Percentiles rank a stretch among this genome's conserved stretches.
Evolutionary conservation across 331 rosid species (phyloP).

Genomic region (Quercus lobata): DNA sequence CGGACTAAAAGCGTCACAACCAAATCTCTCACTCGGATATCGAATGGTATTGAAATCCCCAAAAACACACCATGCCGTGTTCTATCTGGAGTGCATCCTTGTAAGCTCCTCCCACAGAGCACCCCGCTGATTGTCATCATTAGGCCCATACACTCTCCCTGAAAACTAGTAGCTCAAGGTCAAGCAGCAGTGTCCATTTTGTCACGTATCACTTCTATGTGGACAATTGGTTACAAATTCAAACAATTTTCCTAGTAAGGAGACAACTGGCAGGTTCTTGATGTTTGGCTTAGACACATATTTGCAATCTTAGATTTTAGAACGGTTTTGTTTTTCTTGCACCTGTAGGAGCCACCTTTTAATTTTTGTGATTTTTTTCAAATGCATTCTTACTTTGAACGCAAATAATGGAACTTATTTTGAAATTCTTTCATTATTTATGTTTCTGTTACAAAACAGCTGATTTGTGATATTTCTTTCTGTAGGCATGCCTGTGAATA

Average conservation of each 20-base stretch:
- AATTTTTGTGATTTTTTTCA: background rate
- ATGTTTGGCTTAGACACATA: background rate
- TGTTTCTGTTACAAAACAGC: background rate
- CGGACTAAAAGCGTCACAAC: too few species aligned
- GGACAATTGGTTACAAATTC: background rate
- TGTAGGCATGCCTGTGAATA: constrained; percentile 80
- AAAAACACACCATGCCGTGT: too few species aligned
- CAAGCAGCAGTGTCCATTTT: background rate
- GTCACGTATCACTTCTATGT: background rate
- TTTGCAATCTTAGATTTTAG: background rate
- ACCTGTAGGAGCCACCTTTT: background rate
- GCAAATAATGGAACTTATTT: background rate
- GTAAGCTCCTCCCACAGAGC: too few species aligned
- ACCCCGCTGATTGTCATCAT: too few species aligned
- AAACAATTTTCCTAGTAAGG: background rate
- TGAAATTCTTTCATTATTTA: background rate
- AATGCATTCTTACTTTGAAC: background rate
- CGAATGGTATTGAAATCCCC: too few species aligned
- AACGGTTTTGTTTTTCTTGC: background rate
- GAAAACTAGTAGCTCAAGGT: background rate
- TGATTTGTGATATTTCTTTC: constrained; percentile 6
- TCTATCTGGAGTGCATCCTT: too few species aligned
- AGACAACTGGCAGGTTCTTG: background rate
- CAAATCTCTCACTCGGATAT: too few species aligned
- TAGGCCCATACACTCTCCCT: background rate